Conservation (phyloP, 2,329 filamentous ascomycete genomes). For the Onygenales sp. region DNA sequence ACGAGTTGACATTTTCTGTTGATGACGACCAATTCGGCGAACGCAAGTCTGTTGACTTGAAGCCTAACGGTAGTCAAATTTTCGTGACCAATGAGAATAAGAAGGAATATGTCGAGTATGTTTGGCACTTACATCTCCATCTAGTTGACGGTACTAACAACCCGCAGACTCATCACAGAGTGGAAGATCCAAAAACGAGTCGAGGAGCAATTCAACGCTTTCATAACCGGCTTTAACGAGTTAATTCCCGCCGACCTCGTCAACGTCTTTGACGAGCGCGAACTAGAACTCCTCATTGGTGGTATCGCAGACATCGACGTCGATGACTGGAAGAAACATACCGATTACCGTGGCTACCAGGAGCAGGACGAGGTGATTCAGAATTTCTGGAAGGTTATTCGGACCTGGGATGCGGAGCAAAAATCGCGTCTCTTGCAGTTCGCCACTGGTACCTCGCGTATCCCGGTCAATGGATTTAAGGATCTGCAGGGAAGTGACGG, state of each 20-base stretch:
- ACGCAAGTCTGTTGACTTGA: slow-evolving; percentile 86
- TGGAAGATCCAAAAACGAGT: slow-evolving; percentile 99
- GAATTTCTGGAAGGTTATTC: slow-evolving; percentile 95
- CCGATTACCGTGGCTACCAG: slow-evolving; percentile 96
- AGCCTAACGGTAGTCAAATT: slow-evolving; percentile 80
- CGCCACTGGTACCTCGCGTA: slow-evolving; percentile 92
- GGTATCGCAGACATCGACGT: slow-evolving; percentile 99
- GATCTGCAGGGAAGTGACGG: slow-evolving; percentile 96
- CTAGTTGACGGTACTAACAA: background rate
- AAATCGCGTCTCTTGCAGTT: slow-evolving; percentile 95
- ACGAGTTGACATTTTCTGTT: slow-evolving; percentile 87
- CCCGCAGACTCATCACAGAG: slow-evolving; percentile 73
- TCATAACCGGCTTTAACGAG: slow-evolving; percentile 95
- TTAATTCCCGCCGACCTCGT: slow-evolving; percentile 92
- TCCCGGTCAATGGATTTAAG: slow-evolving; percentile 98
- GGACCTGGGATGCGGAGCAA: slow-evolving; percentile 95
- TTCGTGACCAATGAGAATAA: slow-evolving; percentile 98
- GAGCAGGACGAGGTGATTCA: slow-evolving; percentile 95
- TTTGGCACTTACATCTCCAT: slow-evolving; percentile 8
- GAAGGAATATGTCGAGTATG: slow-evolving; percentile 90
- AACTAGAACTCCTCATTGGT: slow-evolving; percentile 90
- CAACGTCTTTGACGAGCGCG: slow-evolving; percentile 97
- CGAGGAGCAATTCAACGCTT: slow-evolving; percentile 95
- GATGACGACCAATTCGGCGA: slow-evolving; percentile 97
- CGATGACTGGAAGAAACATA: slow-evolving; percentile 99